Conservation (phyloP, 2,329 filamentous ascomycete species). For the Rhytidhysteron rufulum region DNA sequence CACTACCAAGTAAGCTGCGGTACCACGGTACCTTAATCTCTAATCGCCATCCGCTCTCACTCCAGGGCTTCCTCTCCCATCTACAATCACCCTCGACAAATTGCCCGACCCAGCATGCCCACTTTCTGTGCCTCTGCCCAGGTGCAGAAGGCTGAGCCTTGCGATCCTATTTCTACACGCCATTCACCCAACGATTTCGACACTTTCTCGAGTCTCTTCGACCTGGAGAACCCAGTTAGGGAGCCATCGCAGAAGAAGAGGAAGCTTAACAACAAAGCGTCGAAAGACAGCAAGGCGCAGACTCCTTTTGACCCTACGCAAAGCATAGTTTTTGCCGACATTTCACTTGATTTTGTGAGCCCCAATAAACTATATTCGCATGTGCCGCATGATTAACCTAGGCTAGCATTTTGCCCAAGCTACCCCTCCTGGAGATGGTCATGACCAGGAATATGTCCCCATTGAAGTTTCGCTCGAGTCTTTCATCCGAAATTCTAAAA, state of each 20-base stretch:
- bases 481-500: conserved; percentile 9
- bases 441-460: conserved; percentile 3
- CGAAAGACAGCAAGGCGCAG: conserved; percentile 1
- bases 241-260: conserved; percentile 25
- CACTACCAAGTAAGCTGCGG: too few relatives aligned
- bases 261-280: conserved; percentile 14
- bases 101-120: too few relatives aligned
- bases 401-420: conserved; percentile 5
- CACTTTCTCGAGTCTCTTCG: conserved; percentile 15
- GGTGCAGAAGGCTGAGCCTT: conserved; percentile 8
- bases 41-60: too few relatives aligned
- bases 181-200: conserved; percentile 10
- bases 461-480: conserved; percentile 19
- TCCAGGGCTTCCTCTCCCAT: too few relatives aligned
- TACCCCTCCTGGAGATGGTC: background rate
- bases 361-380: background rate
- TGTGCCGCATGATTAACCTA: conserved; percentile 1
- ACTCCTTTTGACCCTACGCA: conserved; percentile 10
- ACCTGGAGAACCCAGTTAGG: conserved; percentile 4
- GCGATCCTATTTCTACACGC: conserved; percentile 1
- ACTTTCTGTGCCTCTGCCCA: conserved; percentile 15
- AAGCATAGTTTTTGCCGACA: conserved; percentile 26
- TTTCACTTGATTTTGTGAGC: conserved; percentile 25
- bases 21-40: too few relatives aligned
- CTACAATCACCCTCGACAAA: too few relatives aligned